Base-by-base conservation (phyloP, 2,329 filamentous ascomycete species). In the Epicoccum nigrum region DNA sequence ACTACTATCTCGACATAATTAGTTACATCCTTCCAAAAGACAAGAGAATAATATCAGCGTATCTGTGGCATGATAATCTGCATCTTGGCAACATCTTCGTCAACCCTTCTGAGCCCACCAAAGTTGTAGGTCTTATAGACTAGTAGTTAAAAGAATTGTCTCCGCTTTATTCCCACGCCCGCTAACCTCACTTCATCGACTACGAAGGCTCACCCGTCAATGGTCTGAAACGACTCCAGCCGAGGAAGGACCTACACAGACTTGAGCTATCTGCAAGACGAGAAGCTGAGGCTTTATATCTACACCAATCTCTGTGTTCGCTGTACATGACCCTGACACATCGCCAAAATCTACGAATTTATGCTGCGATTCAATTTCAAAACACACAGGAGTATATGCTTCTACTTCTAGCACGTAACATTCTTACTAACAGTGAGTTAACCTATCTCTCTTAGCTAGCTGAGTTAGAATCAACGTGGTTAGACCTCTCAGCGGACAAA, bases 71-170 rank as follows among this genome's bases (percentile, higher is more conserved):
- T 45, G 53, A 50, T 28, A 74, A 78, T 41, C 58, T 77, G 16
- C 74, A 77, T 41, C 46, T 47, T 15, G 72, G 66, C 7, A 77
- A 71, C 37, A 72, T 74, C 43, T 71, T 72, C 40, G 71, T 74
- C 3, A 55, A 73, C 45, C 58, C 60, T 35, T 48, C 51, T 2
- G 35, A 72, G n/a, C 70, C 64, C 11, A 70, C 70, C 7, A 47
- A 62, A 52, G 52, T 74, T 37, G 56, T 63, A 0, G 46, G 52
- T n/a, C 55, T 74, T 23, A 70, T 74, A 40, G 72, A 74, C 43
- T 74, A 71, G 71, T 70, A 73, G 48, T 63, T 64, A 7, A 66
- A 62, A 4, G 54, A 69, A 37, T 30, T 74, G 21, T 56, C 67
- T 3, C 74, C 76, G 9, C 64, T 76, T 1, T 76, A 71, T 30